Evolutionary conservation across 2,329 filamentous ascomycete species (phyloP).

Genomic region (Myriosclerotinia scirpicola): DNA sequence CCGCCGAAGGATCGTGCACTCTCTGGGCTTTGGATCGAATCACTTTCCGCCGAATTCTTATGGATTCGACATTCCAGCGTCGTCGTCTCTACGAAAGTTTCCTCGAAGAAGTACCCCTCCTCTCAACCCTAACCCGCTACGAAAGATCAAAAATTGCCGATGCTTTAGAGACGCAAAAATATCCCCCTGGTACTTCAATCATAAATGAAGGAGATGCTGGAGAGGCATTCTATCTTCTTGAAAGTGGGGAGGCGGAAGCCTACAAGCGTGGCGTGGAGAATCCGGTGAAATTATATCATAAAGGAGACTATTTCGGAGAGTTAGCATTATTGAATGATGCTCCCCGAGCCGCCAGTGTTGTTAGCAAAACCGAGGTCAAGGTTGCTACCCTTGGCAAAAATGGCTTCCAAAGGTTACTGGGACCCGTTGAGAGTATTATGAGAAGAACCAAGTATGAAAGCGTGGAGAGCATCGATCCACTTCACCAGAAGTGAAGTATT

Average conservation of each 20-base stretch:
- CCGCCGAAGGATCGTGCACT: slow-evolving; percentile 72
- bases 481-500: slow-evolving; percentile 46
- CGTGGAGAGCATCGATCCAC: slow-evolving; percentile 67
- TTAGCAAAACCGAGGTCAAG: slow-evolving; percentile 84
- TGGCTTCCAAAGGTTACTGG: slow-evolving; percentile 89
- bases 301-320: slow-evolving; percentile 97
- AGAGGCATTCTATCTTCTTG: slow-evolving; percentile 87
- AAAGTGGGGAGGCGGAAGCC: slow-evolving; percentile 82
- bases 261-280: slow-evolving; percentile 72
- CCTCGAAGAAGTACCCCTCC: slow-evolving; percentile 86
- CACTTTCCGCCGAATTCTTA: slow-evolving; percentile 95
- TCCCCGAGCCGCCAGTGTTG: slow-evolving; percentile 84
- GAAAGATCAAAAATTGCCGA: slow-evolving; percentile 98
- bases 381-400: slow-evolving; percentile 90
- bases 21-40: slow-evolving; percentile 94
- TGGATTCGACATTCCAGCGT: slow-evolving; percentile 96
- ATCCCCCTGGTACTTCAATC: slow-evolving; percentile 73
- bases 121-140: slow-evolving; percentile 81
- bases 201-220: slow-evolving; percentile 91
- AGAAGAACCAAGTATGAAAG: slow-evolving; percentile 65
- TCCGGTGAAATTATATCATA: slow-evolving; percentile 77
- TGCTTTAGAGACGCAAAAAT: slow-evolving; percentile 89
- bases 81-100: slow-evolving; percentile 97
- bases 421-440: slow-evolving; percentile 93
- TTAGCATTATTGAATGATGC: slow-evolving; percentile 90